Conservation (phyloP, 331 rosid species). For the Stylosanthes scabra region DNA sequence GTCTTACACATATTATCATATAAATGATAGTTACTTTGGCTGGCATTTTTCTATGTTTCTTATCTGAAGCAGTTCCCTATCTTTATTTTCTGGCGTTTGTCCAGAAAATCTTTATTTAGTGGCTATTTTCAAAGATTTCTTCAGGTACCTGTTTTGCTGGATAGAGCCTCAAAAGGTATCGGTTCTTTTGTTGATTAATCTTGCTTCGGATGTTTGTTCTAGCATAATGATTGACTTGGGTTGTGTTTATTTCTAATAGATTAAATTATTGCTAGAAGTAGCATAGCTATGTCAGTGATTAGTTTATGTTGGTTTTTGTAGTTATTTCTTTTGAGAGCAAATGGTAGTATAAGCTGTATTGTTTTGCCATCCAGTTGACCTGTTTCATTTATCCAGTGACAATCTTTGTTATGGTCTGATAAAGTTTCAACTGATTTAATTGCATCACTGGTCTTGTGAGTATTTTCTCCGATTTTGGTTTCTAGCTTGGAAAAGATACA, state of each 20-base stretch:
- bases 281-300: neutral
- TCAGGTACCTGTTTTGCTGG: conserved; percentile 23
- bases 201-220: no score
- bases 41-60: conserved; percentile 18
- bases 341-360: no score
- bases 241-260: neutral
- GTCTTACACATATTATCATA: conserved; percentile 35
- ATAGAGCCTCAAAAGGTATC: neutral
- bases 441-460: neutral
- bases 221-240: no score
- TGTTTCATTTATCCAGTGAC: neutral
- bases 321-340: neutral
- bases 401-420: neutral
- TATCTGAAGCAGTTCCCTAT: neutral
- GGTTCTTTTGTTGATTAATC: no score
- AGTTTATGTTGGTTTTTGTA: conserved; percentile 6
- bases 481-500: neutral
- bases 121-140: conserved; percentile 10
- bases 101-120: conserved; percentile 2
- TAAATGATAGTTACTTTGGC: conserved; percentile 23
- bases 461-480: neutral
- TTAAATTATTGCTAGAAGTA: conserved; percentile 11
- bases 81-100: conserved; percentile 1
- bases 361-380: neutral
- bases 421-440: neutral